These are phyloP conservation scores for Gentiana straminea DNA, from an alignment of 257 asterid genomes.

Conservation along the genomic window DNA sequence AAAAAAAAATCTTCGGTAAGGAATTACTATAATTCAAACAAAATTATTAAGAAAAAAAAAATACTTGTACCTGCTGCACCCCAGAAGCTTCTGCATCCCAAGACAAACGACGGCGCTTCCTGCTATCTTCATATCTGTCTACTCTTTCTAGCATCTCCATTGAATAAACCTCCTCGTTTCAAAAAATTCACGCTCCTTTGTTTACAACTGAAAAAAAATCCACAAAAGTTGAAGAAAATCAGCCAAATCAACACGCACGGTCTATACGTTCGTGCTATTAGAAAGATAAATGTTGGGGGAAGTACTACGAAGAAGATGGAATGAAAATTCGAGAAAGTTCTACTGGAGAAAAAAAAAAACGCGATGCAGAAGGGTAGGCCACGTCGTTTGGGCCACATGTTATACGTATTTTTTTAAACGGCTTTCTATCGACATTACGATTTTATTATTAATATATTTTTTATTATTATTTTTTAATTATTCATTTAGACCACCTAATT, in stretches of 20 bases:
- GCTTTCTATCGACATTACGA: too few relatives aligned
- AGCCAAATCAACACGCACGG: neutral
- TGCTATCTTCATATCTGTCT: slow-evolving; percentile 21
- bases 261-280: neutral
- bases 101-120: slow-evolving; percentile 59
- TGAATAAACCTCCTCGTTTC: slow-evolving; percentile 4
- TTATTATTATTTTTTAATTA: too few relatives aligned
- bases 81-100: slow-evolving; percentile 48
- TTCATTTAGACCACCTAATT: too few relatives aligned
- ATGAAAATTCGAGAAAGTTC: neutral
- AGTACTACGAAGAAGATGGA: too few relatives aligned
- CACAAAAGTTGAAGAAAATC: neutral
- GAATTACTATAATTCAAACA: slow-evolving; percentile 1
- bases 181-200: neutral
- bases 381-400: too few relatives aligned
- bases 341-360: neutral
- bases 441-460: too few relatives aligned
- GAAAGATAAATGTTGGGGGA: neutral
- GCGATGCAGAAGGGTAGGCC: too few relatives aligned
- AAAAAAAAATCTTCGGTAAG: slow-evolving; percentile 19
- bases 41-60: neutral
- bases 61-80: slow-evolving; percentile 24
- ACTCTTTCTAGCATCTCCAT: slow-evolving; percentile 6
- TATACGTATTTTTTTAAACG: too few relatives aligned
- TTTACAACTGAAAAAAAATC: neutral